Evolutionary conservation across 2,329 filamentous ascomycete species (phyloP), one percentile per base, ranked within the genome.

Genomic region (Grosmannia serpens): DNA sequence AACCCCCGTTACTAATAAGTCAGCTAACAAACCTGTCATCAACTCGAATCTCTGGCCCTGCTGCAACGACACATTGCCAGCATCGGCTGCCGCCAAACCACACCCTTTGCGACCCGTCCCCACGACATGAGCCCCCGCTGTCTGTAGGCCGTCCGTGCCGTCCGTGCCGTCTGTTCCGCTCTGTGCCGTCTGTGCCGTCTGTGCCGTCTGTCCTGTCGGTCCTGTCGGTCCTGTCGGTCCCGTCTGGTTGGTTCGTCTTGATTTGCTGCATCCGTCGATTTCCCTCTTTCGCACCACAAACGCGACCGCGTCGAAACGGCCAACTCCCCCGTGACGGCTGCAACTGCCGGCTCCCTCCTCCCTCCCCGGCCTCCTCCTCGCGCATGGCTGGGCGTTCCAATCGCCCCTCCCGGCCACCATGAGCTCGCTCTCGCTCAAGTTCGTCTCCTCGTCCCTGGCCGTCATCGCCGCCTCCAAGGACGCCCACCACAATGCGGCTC

Each of bases 341-440:
- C 53, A 49, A 53, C 52, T 27, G 33, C 26, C 9, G 22, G 27
- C 26, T 26, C 33, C 33, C 35, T 47, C 35, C 22, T 65, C 26
- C 53, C 24, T 52, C 46, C n/a, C 55, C 47, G 50, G 47, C 54
- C 26, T 10, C 35, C 52, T 38, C 51, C 31, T 11, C 57, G 62
- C 77, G 76, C 71, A 79, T 79, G 77, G 71, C 74, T 70, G 65
- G 71, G 71, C 66, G 70, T 62, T 64, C 65, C 69, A 69, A 65
- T 69, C 65, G 64, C 62, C 64, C 65, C 65, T 63, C 66, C 67
- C 69, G 76, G 67, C 84, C 69, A 87, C 84, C 66, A 87, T 95
- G 77, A 95, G 87, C 80, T 97, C 94, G 65, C 86, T 95, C 67
- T 97, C 94, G 65, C 86, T 95, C 67, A 91, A 96, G 67, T 99